These are phyloP conservation scores for Plenodomus tracheiphilus DNA, from an alignment of 2,329 filamentous ascomycete genomes.

Conservation along the genomic window DNA sequence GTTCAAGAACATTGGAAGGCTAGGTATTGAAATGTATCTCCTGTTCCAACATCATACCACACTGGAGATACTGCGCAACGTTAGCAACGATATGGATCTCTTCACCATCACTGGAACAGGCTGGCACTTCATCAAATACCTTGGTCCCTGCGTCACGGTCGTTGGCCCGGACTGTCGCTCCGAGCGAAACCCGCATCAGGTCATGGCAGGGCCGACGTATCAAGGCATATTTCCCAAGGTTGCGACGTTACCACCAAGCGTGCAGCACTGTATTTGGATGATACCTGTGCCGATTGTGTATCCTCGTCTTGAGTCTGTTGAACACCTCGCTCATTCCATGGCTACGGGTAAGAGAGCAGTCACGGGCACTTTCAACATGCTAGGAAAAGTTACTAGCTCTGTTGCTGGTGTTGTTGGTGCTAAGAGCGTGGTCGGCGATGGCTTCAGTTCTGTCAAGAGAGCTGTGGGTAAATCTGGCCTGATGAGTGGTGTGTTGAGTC, in stretches of 20 bases:
- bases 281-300: slow-evolving; percentile 89
- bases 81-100: slow-evolving; percentile 83
- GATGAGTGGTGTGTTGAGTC: slow-evolving; percentile 94
- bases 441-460: slow-evolving; percentile 94
- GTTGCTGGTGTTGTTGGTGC: slow-evolving; percentile 95
- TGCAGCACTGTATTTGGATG: slow-evolving; percentile 98
- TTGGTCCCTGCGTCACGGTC: slow-evolving; percentile 87
- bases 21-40: slow-evolving; percentile 96
- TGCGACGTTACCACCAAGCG: slow-evolving; percentile 83
- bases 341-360: slow-evolving; percentile 95
- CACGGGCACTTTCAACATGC: slow-evolving; percentile 92
- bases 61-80: slow-evolving; percentile 86
- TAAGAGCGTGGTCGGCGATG: slow-evolving; percentile 87
- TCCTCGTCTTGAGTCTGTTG: slow-evolving; percentile 86
- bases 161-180: slow-evolving; percentile 91
- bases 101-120: slow-evolving; percentile 97
- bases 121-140: slow-evolving; percentile 98
- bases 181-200: slow-evolving; percentile 85
- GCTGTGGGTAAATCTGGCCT: slow-evolving; percentile 93
- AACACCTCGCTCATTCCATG: slow-evolving; percentile 87
- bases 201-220: slow-evolving; percentile 95
- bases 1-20: slow-evolving; percentile 96
- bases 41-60: slow-evolving; percentile 99
- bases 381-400: slow-evolving; percentile 92
- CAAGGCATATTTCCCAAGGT: slow-evolving; percentile 97